Evolutionary conservation across 2,329 filamentous ascomycete species (phyloP).

Genomic region (Trichophyton mentagrophytes): DNA sequence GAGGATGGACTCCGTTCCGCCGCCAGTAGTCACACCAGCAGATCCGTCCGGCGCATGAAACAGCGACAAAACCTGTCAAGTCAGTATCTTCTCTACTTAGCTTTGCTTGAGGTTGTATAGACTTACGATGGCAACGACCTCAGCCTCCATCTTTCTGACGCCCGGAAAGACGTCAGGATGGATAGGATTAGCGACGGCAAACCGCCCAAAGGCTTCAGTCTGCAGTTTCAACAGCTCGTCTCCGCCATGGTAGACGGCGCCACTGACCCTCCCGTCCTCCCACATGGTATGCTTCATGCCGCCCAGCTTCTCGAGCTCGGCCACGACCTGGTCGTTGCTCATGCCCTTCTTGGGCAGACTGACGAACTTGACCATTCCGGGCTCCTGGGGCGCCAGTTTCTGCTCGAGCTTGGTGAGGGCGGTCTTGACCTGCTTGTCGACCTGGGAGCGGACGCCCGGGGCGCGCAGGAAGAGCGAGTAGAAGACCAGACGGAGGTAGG

Average conservation of each 20-base stretch:
- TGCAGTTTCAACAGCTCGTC: constrained; percentile 69
- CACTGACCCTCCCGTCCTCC: constrained; percentile 91
- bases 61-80: constrained; percentile 49
- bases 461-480: constrained; percentile 78
- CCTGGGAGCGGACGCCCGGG: constrained; percentile 74
- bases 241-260: constrained; percentile 92
- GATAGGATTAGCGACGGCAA: constrained; percentile 91
- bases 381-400: constrained; percentile 66
- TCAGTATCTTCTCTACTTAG: not conserved
- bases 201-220: constrained; percentile 83
- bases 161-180: constrained; percentile 97
- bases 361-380: constrained; percentile 59
- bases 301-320: constrained; percentile 65
- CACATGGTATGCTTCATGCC: constrained; percentile 88
- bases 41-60: constrained; percentile 81
- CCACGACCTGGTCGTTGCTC: constrained; percentile 61
- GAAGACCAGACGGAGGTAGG: constrained; percentile 54
- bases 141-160: constrained; percentile 97
- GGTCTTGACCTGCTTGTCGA: constrained; percentile 71
- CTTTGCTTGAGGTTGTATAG: too few species aligned
- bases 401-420: constrained; percentile 66
- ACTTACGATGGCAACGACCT: constrained; percentile 83
- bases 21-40: constrained; percentile 79
- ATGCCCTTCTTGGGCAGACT: constrained; percentile 73
- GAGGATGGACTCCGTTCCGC: constrained; percentile 90